A percentile compares a stretch with the other conserved stretches of the same genome.
These are phyloP conservation scores for Backusella liffmaniae DNA, from an alignment of 192 early-diverging fungal species.

Conservation along the genomic window DNA sequence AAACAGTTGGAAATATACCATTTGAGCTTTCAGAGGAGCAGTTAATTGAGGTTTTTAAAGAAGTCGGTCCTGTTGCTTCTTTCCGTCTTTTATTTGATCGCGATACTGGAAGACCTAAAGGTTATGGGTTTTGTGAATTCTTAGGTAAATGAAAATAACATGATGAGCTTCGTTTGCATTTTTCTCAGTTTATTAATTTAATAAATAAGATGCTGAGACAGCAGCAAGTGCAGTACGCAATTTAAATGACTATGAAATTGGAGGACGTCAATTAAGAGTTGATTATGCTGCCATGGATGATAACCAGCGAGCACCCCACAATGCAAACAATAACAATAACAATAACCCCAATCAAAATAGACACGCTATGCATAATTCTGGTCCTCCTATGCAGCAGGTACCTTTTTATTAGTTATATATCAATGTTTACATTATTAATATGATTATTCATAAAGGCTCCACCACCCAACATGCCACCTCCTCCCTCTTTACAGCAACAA, in stretches of 20 bases:
- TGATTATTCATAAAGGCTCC: not conserved
- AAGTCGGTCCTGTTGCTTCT: conserved; percentile 83
- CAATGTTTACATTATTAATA: not conserved
- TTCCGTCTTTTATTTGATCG: conserved; percentile 91
- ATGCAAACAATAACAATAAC: conserved; percentile 18
- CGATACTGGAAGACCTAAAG: conserved; percentile 83
- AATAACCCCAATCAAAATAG: conserved; percentile 17
- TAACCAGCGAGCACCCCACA: conserved; percentile 10
- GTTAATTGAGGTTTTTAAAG: conserved; percentile 87
- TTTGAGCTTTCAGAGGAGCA: conserved; percentile 94
- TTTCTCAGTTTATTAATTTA: conserved; percentile 11
- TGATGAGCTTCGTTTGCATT: conserved; percentile 10
- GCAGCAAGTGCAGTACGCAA: conserved; percentile 94
- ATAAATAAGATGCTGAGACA: conserved; percentile 75
- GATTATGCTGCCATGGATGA: conserved; percentile 86
- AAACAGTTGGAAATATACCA: conserved; percentile 72
- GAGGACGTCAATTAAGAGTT: conserved; percentile 84
- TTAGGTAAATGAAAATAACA: conserved; percentile 46
- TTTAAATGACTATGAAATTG: conserved; percentile 88
- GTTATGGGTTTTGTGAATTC: conserved; percentile 95
- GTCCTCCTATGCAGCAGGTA: not conserved
- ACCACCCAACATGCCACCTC: not conserved
- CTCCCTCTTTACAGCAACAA: conserved; percentile 10
- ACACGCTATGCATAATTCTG: conserved; percentile 3
- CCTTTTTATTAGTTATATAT: too few species aligned